Percentiles rank a stretch among this genome's conserved stretches.
Evolutionary conservation across 139 green algal species (phyloP).

Genomic region (Mychonastes homosphaera): DNA sequence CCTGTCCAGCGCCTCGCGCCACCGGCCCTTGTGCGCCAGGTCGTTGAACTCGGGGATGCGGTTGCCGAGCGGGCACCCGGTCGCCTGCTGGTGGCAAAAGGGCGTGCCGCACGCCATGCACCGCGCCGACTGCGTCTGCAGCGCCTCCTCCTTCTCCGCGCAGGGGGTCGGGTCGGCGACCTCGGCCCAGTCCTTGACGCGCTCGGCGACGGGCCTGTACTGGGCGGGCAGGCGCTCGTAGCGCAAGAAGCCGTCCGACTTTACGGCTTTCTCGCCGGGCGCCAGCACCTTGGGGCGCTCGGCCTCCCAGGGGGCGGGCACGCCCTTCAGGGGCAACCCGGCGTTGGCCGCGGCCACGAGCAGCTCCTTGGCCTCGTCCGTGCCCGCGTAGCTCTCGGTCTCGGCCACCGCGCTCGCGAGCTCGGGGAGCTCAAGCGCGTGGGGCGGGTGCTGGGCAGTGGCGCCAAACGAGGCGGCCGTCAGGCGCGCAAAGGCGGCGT

Average conservation of each 20-base stretch:
- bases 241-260: constrained; percentile 75
- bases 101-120: constrained; percentile 97
- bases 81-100: constrained; percentile 79
- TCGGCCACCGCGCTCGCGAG: too few relatives aligned
- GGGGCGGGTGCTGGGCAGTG: too few relatives aligned
- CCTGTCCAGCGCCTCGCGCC: constrained; percentile 79
- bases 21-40: constrained; percentile 85
- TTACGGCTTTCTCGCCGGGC: constrained; percentile 31
- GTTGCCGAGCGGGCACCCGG: constrained; percentile 74
- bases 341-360: too few relatives aligned
- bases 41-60: constrained; percentile 95
- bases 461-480: too few relatives aligned
- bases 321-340: too few relatives aligned
- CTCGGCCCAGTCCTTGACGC: constrained; percentile 84
- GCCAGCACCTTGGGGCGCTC: constrained; percentile 49
- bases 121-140: constrained; percentile 78
- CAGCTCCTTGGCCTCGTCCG: too few relatives aligned
- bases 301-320: constrained; percentile 64
- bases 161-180: constrained; percentile 46
- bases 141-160: constrained; percentile 53
- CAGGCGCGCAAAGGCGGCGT: too few relatives aligned
- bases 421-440: too few relatives aligned
- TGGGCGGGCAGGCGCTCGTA: constrained; percentile 76
- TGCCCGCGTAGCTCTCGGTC: too few relatives aligned
- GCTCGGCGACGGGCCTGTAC: constrained; percentile 73